A percentile compares a stretch with the other conserved stretches of the same genome.
These are phyloP conservation scores for Colletotrichum eremochloae DNA, from an alignment of 2,329 filamentous ascomycete genomes.

Conservation along the genomic window DNA sequence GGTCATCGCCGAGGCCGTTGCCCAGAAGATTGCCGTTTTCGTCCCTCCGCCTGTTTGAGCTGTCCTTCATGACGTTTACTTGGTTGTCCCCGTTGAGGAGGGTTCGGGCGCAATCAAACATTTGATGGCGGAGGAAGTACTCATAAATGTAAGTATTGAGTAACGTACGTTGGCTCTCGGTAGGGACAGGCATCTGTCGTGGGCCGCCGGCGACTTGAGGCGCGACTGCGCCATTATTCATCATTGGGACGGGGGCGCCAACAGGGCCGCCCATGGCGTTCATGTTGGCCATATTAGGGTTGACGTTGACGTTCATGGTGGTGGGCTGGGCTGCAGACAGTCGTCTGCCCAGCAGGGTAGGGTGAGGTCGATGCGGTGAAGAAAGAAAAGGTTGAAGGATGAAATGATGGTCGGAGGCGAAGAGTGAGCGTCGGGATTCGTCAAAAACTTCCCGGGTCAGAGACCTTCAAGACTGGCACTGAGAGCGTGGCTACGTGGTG, in stretches of 20 bases:
- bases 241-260: slow-evolving; percentile 74
- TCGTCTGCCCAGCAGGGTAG: slow-evolving; percentile 50
- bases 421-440: slow-evolving; percentile 43
- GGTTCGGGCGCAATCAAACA: slow-evolving; percentile 85
- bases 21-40: slow-evolving; percentile 75
- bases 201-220: slow-evolving; percentile 48
- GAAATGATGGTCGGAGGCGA: slow-evolving; percentile 38
- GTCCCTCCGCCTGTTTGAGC: slow-evolving; percentile 75
- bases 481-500: slow-evolving; percentile 41
- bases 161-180: slow-evolving; percentile 64
- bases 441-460: slow-evolving; percentile 49
- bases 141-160: slow-evolving; percentile 93
- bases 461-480: slow-evolving; percentile 44
- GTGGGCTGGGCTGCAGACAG: slow-evolving; percentile 53
- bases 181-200: slow-evolving; percentile 42
- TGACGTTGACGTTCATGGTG: slow-evolving; percentile 70
- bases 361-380: slow-evolving; percentile 44
- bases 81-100: slow-evolving; percentile 76
- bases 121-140: slow-evolving; percentile 87
- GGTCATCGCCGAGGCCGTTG: slow-evolving; percentile 79
- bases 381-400: slow-evolving; percentile 23
- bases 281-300: slow-evolving; percentile 76
- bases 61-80: slow-evolving; percentile 77
- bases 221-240: slow-evolving; percentile 68
- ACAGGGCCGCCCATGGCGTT: slow-evolving; percentile 77